Conservation (phyloP, 495 filamentous ascomycete genomes). For the Neurospora tetraspora region DNA sequence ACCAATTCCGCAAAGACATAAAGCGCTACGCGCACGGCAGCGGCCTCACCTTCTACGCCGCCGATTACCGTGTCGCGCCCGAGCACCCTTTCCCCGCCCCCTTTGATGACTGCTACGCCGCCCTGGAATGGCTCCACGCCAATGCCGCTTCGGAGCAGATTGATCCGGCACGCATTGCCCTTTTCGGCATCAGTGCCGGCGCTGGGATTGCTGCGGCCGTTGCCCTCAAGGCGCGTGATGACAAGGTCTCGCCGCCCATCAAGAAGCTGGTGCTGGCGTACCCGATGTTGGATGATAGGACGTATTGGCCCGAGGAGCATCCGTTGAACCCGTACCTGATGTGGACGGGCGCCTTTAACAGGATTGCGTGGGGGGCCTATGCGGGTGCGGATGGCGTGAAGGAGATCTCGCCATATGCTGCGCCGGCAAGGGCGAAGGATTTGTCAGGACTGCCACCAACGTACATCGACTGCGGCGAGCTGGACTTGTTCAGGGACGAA, state of each 20-base stretch:
- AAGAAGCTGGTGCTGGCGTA: constrained; percentile 24
- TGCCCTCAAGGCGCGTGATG: constrained; percentile 26
- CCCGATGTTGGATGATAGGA: constrained; percentile 37
- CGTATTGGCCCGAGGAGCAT: constrained; percentile 9
- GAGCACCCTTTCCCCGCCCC: constrained; percentile 26
- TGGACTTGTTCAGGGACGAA: constrained; percentile 38
- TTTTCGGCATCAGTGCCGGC: constrained; percentile 31
- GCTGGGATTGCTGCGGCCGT: constrained; percentile 27
- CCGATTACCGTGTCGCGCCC: constrained; percentile 33
- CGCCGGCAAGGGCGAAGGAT: constrained; percentile 22
- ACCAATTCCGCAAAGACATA: constrained; percentile 8
- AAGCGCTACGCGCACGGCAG: constrained; percentile 13
- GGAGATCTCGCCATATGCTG: constrained; percentile 27
- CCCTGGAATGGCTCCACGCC: constrained; percentile 20
- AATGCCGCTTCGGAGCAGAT: constrained; percentile 18
- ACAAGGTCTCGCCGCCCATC: constrained; percentile 15
- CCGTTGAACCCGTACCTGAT: constrained; percentile 18
- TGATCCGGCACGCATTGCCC: constrained; percentile 26
- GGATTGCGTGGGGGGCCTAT: constrained; percentile 23
- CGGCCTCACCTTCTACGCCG: constrained; percentile 20
- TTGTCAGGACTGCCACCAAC: constrained; percentile 26
- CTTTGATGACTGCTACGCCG: constrained; percentile 26
- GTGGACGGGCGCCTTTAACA: constrained; percentile 27
- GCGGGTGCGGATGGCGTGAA: constrained; percentile 10
- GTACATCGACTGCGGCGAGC: constrained; percentile 26